Evolutionary conservation across 2,329 filamentous ascomycete genomes (phyloP).

Genomic region (Claviceps sp.): DNA sequence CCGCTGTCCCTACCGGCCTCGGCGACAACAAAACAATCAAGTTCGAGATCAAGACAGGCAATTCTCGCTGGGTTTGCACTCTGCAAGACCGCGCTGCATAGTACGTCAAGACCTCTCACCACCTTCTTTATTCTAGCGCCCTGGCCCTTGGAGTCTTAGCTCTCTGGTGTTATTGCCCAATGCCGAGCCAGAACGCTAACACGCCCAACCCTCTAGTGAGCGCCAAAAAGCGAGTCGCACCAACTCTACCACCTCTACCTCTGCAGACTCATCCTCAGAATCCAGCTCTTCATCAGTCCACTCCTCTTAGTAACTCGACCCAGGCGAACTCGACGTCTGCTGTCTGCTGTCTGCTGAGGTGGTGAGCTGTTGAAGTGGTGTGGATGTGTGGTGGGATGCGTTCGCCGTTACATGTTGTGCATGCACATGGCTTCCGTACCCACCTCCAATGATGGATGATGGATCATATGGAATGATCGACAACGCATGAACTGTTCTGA

Average conservation of each 20-base stretch:
- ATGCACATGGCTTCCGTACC: too few relatives aligned
- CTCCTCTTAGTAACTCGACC: neutral
- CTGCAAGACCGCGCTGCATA: constrained; percentile 30
- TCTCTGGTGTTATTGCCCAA: neutral
- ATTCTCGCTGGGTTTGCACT: constrained; percentile 25
- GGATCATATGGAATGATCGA: too few relatives aligned
- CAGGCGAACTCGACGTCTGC: neutral
- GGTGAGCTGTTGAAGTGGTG: neutral
- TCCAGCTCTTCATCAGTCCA: constrained; percentile 15
- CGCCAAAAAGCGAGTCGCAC: constrained; percentile 24
- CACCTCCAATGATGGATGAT: too few relatives aligned
- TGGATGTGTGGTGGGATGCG: neutral
- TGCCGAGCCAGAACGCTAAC: constrained; percentile 8
- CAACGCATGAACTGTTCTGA: too few relatives aligned
- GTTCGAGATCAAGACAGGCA: constrained; percentile 33
- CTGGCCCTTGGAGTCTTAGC: too few relatives aligned
- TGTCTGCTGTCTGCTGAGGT: neutral
- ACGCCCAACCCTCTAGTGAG: constrained; percentile 18
- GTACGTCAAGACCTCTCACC: constrained; percentile 19
- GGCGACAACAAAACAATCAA: constrained; percentile 28
- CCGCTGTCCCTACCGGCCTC: constrained; percentile 12
- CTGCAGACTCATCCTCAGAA: constrained; percentile 19
- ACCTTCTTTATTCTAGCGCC: too few relatives aligned
- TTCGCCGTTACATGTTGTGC: too few relatives aligned
- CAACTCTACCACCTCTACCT: constrained; percentile 23